Evolutionary conservation across 192 early-diverging fungal species (phyloP).

Genomic region (Umbelopsis sp.): DNA sequence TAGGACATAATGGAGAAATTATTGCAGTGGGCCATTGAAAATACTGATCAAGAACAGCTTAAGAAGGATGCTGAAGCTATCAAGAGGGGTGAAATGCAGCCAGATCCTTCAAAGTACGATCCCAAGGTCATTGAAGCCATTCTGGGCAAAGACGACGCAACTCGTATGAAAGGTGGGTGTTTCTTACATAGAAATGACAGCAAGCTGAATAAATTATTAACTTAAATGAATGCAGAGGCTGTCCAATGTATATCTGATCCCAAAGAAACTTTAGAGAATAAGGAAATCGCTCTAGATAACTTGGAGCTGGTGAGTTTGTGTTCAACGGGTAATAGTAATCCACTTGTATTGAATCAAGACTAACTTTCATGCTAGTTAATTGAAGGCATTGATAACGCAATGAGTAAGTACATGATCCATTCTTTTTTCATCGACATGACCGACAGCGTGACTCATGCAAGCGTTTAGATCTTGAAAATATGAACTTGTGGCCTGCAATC

Average conservation of each 20-base stretch:
- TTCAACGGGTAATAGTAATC: background rate
- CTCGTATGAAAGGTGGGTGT: constrained; percentile 72
- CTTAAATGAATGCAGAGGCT: constrained; percentile 57
- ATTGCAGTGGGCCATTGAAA: constrained; percentile 89
- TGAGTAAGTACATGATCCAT: constrained; percentile 38
- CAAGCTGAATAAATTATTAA: background rate
- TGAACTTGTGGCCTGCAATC: constrained; percentile 86
- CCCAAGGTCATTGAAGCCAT: constrained; percentile 90
- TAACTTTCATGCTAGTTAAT: constrained; percentile 51
- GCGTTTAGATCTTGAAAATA: constrained; percentile 74
- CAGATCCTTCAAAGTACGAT: constrained; percentile 58
- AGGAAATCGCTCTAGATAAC: constrained; percentile 86
- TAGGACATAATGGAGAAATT: constrained; percentile 61
- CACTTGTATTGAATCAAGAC: background rate
- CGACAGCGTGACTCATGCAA: background rate
- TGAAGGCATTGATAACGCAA: constrained; percentile 89
- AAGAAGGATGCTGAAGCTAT: constrained; percentile 39
- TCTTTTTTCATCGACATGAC: no score
- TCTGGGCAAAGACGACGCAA: constrained; percentile 88
- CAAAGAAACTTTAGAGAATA: constrained; percentile 63
- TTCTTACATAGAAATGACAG: background rate
- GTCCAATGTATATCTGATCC: constrained; percentile 67
- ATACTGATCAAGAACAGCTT: constrained; percentile 72
- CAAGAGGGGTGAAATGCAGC: constrained; percentile 41
- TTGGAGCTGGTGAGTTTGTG: constrained; percentile 71